These are phyloP conservation scores for Rasamsonia emersonii DNA, from an alignment of 2,329 filamentous ascomycete genomes.

Conservation along the genomic window DNA sequence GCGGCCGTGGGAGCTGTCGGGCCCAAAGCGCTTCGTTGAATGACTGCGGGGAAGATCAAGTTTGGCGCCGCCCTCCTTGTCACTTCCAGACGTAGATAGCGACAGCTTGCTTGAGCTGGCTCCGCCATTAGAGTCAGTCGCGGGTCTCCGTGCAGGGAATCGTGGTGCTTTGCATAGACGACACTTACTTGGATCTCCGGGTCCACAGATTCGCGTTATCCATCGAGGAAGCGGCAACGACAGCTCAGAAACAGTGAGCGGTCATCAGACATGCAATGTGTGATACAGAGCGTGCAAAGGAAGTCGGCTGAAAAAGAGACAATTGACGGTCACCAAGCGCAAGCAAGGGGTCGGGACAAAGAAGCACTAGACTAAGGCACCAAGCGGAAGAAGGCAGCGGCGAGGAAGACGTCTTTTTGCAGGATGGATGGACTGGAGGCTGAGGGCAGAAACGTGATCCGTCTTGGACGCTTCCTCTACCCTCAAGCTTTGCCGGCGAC, in stretches of 20 bases:
- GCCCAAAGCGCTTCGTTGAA: constrained; percentile 66
- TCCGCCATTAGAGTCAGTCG: no score
- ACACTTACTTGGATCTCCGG: constrained; percentile 40
- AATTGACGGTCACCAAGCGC: no score
- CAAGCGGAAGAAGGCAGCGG: no score
- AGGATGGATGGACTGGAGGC: no score
- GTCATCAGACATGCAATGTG: constrained; percentile 27
- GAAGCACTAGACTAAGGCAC: no score
- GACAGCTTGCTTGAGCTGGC: constrained; percentile 86
- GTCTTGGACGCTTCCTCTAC: background rate
- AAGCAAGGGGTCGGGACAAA: no score
- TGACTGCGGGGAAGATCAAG: constrained; percentile 53
- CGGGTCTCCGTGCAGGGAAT: no score
- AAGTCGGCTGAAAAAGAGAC: no score
- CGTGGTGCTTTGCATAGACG: no score
- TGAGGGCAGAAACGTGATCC: no score
- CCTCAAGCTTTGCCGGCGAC: constrained; percentile 7
- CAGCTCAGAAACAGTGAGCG: constrained; percentile 27
- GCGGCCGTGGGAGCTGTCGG: constrained; percentile 62
- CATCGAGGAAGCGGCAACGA: constrained; percentile 32
- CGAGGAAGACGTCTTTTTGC: no score
- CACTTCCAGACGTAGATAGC: constrained; percentile 61
- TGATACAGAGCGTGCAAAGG: constrained; percentile 3
- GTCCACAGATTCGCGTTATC: constrained; percentile 45
- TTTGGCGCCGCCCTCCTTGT: constrained; percentile 46